These are phyloP conservation scores for Sporothrix mexicana DNA, from an alignment of 2,329 filamentous ascomycete species.

Conservation along the genomic window DNA sequence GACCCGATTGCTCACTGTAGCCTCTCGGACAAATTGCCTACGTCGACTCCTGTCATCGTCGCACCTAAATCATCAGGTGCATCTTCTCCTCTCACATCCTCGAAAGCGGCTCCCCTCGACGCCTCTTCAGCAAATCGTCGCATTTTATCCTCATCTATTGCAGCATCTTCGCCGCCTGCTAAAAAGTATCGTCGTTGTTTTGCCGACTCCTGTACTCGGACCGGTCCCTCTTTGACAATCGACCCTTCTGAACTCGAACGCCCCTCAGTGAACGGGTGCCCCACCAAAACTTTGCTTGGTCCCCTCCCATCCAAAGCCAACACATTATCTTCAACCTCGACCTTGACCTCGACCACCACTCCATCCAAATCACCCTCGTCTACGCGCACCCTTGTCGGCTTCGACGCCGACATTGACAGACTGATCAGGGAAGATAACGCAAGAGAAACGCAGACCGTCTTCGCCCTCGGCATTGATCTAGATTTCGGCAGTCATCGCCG, in stretches of 20 bases:
- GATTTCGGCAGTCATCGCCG: neutral
- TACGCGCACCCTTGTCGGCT: constrained; percentile 25
- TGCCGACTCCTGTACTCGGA: neutral
- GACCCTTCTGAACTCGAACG: constrained; percentile 52
- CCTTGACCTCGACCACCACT: neutral
- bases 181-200: constrained; percentile 31
- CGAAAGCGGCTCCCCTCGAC: too few relatives aligned
- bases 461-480: constrained; percentile 38
- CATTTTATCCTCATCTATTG: constrained; percentile 24
- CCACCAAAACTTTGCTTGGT: neutral
- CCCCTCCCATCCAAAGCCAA: neutral
- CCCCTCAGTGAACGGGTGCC: constrained; percentile 1
- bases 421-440: constrained; percentile 40
- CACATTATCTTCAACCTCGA: neutral
- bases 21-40: constrained; percentile 39
- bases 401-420: constrained; percentile 42
- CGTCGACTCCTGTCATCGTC: constrained; percentile 34
- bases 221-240: constrained; percentile 28
- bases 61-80: too few relatives aligned
- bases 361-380: neutral
- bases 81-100: too few relatives aligned
- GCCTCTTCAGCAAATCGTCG: neutral
- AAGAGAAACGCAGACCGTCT: neutral
- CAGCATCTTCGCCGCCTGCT: neutral
- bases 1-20: constrained; percentile 45